These are phyloP conservation scores for Cyathus striatus DNA, from an alignment of 768 basidiomycete genomes.

Conservation along the genomic window DNA sequence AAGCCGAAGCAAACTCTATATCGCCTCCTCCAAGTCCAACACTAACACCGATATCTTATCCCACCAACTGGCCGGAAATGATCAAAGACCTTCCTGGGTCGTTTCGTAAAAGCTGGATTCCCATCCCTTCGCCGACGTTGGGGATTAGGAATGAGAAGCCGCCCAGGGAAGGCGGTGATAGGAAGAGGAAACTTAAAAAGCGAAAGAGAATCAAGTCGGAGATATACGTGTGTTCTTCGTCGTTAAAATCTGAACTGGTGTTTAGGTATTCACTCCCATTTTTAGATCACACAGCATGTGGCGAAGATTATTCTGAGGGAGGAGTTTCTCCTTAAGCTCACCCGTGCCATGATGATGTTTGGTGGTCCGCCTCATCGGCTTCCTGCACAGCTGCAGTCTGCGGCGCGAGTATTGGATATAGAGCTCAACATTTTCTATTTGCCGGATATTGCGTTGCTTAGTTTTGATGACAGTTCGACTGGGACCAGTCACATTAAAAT, in stretches of 20 bases:
- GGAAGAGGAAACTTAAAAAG: conserved; percentile 21
- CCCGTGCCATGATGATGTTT: conserved; percentile 87
- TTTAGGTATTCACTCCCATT: conserved; percentile 1
- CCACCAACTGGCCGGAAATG: not conserved
- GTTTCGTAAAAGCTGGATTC: no score
- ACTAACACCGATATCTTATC: not conserved
- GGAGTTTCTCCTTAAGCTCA: conserved; percentile 80
- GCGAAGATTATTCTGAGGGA: conserved; percentile 79
- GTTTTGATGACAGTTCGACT: conserved; percentile 76
- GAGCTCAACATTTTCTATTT: conserved; percentile 66
- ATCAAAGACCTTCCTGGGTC: no score
- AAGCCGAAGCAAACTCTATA: not conserved
- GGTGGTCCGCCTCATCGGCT: conserved; percentile 81
- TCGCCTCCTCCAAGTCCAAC: not conserved
- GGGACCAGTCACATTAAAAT: conserved; percentile 81
- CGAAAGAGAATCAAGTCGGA: conserved; percentile 67
- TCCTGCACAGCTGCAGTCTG: conserved; percentile 75
- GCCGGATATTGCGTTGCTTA: conserved; percentile 72
- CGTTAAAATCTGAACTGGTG: not conserved
- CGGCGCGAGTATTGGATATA: conserved; percentile 75
- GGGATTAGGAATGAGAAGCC: not conserved
- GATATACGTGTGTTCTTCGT: conserved; percentile 61
- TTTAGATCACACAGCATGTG: conserved; percentile 76
- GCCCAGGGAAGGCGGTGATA: not conserved
- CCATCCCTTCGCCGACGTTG: not conserved